Percentiles rank a stretch among this genome's conserved stretches.
Conservation (phyloP, 306 rosid genomes). For the Cucurbita pepo region DNA sequence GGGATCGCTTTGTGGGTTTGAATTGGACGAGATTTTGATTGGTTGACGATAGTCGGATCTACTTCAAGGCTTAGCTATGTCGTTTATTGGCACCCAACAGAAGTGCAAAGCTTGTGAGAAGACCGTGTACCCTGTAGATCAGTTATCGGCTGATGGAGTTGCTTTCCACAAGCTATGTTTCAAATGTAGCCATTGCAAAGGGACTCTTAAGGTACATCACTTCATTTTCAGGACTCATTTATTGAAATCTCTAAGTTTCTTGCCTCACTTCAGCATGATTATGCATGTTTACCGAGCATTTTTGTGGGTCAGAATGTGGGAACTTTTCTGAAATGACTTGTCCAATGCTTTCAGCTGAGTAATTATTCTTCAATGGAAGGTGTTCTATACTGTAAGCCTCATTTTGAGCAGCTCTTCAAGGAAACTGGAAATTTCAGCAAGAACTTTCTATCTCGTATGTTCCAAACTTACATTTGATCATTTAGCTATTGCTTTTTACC, state of each 20-base stretch:
- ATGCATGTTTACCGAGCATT: neutral
- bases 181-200: conserved; percentile 93
- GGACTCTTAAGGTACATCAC: conserved; percentile 61
- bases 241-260: neutral
- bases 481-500: neutral
- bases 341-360: conserved; percentile 47
- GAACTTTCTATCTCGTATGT: conserved; percentile 77
- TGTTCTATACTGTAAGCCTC: conserved; percentile 83
- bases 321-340: neutral
- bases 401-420: conserved; percentile 90
- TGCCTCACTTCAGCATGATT: neutral
- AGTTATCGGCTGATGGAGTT: conserved; percentile 83
- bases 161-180: conserved; percentile 83
- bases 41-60: conserved; percentile 37
- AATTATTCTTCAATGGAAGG: conserved; percentile 97
- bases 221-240: neutral
- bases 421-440: conserved; percentile 71
- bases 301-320: neutral
- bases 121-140: conserved; percentile 84
- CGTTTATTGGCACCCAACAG: conserved; percentile 75
- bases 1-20: neutral
- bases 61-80: conserved; percentile 33
- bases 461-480: neutral
- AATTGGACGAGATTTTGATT: neutral
- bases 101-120: conserved; percentile 94